A percentile compares a stretch with the other conserved stretches of the same genome.
phyloP scores from a whole-genome alignment of 306 rosid genomes.

The Lathyrus sativus region DNA sequence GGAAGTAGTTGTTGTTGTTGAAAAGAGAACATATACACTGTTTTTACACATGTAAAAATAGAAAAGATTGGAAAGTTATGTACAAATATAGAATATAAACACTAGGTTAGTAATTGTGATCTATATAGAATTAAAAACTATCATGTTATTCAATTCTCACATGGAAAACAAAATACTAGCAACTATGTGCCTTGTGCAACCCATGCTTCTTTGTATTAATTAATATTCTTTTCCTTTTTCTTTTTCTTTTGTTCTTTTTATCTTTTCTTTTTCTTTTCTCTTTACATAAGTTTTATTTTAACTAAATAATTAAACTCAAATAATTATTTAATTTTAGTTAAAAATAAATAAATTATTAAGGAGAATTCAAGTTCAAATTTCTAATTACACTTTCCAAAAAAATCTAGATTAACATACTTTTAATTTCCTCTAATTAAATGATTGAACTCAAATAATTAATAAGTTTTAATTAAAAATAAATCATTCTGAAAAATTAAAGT shows the following conservation, averaged over 20 bases:
- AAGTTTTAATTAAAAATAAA: no score
- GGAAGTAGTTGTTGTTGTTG: constrained; percentile 10
- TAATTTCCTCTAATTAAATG: no score
- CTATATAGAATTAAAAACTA: background rate
- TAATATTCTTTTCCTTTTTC: background rate
- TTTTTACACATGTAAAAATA: constrained; percentile 30
- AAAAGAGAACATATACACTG: constrained; percentile 24
- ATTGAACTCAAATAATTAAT: no score
- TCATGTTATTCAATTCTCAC: constrained; percentile 54
- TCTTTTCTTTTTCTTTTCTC: constrained; percentile 31
- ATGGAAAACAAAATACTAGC: constrained; percentile 59
- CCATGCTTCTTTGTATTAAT: constrained; percentile 36
- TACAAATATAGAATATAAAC: constrained; percentile 1
- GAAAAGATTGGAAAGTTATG: constrained; percentile 15
- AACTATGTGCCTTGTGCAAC: constrained; percentile 43
- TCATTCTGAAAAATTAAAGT: no score
- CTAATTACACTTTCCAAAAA: no score
- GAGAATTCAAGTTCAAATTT: no score
- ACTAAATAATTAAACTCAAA: no score
- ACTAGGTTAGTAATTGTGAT: constrained; percentile 27
- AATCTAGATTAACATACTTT: no score
- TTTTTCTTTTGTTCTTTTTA: constrained; percentile 25
- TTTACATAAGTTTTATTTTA: constrained; percentile 26
- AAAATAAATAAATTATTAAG: no score
- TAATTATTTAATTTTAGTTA: background rate